Conservation (phyloP, 305 asterid genomes). For the Rubia peregrina region DNA sequence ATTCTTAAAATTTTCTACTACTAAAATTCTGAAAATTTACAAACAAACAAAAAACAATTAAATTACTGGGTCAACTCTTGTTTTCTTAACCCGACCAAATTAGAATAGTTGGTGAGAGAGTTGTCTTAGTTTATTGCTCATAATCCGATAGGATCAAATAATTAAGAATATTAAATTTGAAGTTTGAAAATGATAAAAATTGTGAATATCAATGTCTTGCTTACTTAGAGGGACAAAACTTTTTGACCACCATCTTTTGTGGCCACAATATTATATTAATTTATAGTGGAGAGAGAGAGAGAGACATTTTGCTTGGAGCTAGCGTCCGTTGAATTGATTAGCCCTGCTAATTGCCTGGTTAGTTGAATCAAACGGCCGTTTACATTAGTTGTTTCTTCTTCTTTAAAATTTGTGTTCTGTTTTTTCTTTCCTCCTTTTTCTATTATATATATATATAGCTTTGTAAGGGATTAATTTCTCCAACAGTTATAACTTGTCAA, state of each 20-base stretch:
- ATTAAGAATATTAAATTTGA: background rate
- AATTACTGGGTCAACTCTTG: background rate
- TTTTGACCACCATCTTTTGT: constrained; percentile 1
- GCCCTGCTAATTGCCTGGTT: background rate
- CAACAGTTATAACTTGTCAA: too few relatives aligned
- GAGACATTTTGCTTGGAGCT: background rate
- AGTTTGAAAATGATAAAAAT: background rate
- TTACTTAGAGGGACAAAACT: background rate
- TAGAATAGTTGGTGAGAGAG: background rate
- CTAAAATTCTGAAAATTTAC: background rate
- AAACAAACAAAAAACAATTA: background rate
- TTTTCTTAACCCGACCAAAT: background rate
- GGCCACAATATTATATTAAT: background rate
- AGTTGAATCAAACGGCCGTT: background rate
- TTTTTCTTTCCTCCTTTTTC: too few relatives aligned
- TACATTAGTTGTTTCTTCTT: too few relatives aligned
- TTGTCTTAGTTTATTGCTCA: background rate
- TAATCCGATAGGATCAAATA: background rate
- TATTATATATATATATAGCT: too few relatives aligned
- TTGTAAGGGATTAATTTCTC: too few relatives aligned
- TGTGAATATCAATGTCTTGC: background rate
- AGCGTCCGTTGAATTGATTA: background rate
- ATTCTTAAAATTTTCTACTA: background rate
- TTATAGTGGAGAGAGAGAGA: background rate
- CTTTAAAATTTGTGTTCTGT: too few relatives aligned